These are phyloP conservation scores for Durotheca rogersii DNA, from an alignment of 495 filamentous ascomycete genomes.

Conservation along the genomic window DNA sequence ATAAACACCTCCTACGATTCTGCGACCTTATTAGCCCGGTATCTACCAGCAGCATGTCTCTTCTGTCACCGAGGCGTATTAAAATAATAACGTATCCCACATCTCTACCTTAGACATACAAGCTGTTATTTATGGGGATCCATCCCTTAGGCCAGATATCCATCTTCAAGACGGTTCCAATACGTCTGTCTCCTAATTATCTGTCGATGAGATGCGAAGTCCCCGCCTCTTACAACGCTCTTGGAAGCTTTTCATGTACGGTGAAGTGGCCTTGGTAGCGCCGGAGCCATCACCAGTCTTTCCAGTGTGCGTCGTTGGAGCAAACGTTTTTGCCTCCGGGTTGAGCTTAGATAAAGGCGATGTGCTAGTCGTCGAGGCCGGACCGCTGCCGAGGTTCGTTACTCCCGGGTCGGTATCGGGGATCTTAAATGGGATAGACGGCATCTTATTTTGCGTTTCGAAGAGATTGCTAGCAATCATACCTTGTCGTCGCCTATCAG, in stretches of 20 bases:
- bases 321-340: not conserved
- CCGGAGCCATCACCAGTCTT: not conserved
- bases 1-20: no score
- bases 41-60: not conserved
- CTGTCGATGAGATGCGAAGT: conserved; percentile 9
- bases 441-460: not conserved
- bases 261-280: not conserved
- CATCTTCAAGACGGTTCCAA: no score
- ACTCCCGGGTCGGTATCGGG: not conserved
- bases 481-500: conserved; percentile 3
- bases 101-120: not conserved
- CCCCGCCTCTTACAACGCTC: conserved; percentile 15
- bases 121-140: not conserved
- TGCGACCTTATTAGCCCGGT: no score
- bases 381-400: not conserved
- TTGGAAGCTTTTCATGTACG: not conserved
- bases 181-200: no score
- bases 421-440: not conserved
- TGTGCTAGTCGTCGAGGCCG: not conserved
- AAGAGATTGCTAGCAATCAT: not conserved
- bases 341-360: not conserved
- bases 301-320: not conserved
- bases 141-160: no score
- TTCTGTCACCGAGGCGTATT: no score
- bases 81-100: no score